Percentiles rank a stretch among this genome's conserved stretches.
Conservation (phyloP, 23 red algal species). For the Agarophyton chilense region DNA sequence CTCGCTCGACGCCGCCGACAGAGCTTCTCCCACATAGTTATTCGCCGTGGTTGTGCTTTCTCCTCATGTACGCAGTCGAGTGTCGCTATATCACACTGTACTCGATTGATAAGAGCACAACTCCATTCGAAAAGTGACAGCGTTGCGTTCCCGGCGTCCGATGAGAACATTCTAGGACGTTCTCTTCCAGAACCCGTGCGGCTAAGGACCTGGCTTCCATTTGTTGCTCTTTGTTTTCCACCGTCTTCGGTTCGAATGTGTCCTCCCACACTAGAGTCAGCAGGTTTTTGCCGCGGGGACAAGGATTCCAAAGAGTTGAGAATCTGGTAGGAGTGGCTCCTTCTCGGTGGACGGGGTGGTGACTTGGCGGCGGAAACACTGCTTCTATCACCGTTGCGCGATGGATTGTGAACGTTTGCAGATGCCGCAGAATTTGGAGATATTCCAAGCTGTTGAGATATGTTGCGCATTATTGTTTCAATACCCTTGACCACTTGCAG, state of each 20-base stretch:
- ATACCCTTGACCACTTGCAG: conserved; percentile 20
- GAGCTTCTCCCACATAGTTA: conserved; percentile 50
- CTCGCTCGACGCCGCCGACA: not conserved
- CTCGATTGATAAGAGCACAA: conserved; percentile 31
- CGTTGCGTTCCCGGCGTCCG: conserved; percentile 20
- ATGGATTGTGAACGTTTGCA: not conserved
- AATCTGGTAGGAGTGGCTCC: conserved; percentile 62
- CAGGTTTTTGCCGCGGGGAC: not conserved
- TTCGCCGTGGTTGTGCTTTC: conserved; percentile 35
- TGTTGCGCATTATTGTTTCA: conserved; percentile 18
- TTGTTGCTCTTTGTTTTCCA: not conserved
- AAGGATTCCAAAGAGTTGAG: conserved; percentile 43
- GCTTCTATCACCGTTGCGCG: not conserved
- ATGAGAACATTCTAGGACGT: not conserved
- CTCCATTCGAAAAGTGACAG: conserved; percentile 68
- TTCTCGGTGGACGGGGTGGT: conserved; percentile 34
- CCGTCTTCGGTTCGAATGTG: not conserved
- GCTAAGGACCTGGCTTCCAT: not conserved
- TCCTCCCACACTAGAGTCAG: not conserved
- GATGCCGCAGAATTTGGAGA: not conserved
- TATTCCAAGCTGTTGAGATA: not conserved
- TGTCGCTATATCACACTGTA: conserved; percentile 12
- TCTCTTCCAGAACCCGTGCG: not conserved
- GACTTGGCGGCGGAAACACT: not conserved
- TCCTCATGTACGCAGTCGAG: conserved; percentile 13